A percentile compares a stretch with the other conserved stretches of the same genome.
Conservation (phyloP, 768 basidiomycete species). For the Mycena chlorophos region DNA sequence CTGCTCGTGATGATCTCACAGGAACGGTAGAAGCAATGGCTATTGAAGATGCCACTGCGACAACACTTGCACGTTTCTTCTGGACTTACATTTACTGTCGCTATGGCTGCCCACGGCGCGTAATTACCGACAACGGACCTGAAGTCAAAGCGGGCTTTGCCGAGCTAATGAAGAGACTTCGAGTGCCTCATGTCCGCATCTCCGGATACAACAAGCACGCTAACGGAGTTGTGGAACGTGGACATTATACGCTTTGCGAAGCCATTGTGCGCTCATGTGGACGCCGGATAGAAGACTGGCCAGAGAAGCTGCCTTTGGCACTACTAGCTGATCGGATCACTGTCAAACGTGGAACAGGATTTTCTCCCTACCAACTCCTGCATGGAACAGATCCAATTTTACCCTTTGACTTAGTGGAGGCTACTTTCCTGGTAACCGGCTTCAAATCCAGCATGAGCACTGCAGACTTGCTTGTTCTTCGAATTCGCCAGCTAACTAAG, state of each 20-base stretch:
- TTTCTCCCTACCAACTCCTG: conserved; percentile 26
- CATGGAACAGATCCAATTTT: conserved; percentile 30
- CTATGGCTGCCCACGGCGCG: conserved; percentile 21
- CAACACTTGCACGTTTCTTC: conserved; percentile 17
- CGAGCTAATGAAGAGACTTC: background rate
- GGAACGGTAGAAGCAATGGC: conserved; percentile 24
- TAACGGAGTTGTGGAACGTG: background rate
- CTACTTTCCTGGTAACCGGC: conserved; percentile 29
- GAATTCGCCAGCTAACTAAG: conserved; percentile 26
- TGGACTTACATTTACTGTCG: no score
- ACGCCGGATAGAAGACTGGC: background rate
- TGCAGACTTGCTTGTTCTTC: conserved; percentile 20
- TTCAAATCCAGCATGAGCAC: conserved; percentile 10
- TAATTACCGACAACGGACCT: conserved; percentile 3
- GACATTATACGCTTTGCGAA: background rate
- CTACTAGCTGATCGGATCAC: conserved; percentile 24
- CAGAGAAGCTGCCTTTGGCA: background rate
- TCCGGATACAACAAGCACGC: background rate
- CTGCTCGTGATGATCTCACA: conserved; percentile 24
- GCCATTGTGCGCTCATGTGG: background rate
- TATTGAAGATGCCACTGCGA: conserved; percentile 4
- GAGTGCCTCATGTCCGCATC: background rate
- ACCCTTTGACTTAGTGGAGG: conserved; percentile 33
- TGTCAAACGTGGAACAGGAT: conserved; percentile 17
- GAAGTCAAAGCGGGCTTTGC: background rate